phyloP scores from a whole-genome alignment of 768 basidiomycete genomes.

The Boletus subparvulus region DNA sequence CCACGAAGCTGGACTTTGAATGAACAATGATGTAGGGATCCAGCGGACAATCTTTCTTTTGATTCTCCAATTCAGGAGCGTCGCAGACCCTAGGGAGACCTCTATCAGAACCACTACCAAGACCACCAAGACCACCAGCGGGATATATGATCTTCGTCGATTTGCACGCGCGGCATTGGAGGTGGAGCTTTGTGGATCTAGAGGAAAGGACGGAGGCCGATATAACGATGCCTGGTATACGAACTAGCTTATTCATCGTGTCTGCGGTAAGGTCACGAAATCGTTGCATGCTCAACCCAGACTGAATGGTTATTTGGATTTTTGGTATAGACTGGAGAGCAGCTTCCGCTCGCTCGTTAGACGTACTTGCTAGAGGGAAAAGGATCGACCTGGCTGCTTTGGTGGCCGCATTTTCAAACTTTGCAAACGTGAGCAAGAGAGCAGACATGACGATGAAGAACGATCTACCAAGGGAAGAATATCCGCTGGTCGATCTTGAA shows the following conservation, averaged over 20 bases:
- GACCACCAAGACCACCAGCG: constrained; percentile 73
- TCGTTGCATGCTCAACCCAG: constrained; percentile 90
- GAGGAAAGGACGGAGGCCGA: constrained; percentile 93
- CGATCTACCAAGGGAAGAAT: constrained; percentile 76
- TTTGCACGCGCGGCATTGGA: constrained; percentile 91
- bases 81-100: constrained; percentile 89
- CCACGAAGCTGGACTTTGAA: constrained; percentile 89
- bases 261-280: constrained; percentile 93
- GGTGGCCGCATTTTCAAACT: constrained; percentile 93
- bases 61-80: constrained; percentile 73
- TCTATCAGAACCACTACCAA: constrained; percentile 83
- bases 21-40: constrained; percentile 97
- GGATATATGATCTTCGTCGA: constrained; percentile 78
- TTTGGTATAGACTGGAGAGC: constrained; percentile 57
- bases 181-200: constrained; percentile 85
- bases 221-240: constrained; percentile 97
- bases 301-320: constrained; percentile 84
- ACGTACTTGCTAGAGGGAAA: constrained; percentile 67
- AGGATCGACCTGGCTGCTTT: constrained; percentile 81
- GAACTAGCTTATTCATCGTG: constrained; percentile 93
- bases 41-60: constrained; percentile 91
- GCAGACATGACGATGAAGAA: not conserved
- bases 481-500: constrained; percentile 88
- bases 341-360: constrained; percentile 44
- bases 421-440: constrained; percentile 2